These are phyloP conservation scores for Heliamphora exappendiculata DNA, from an alignment of 148 eudicot species.

Conservation along the genomic window DNA sequence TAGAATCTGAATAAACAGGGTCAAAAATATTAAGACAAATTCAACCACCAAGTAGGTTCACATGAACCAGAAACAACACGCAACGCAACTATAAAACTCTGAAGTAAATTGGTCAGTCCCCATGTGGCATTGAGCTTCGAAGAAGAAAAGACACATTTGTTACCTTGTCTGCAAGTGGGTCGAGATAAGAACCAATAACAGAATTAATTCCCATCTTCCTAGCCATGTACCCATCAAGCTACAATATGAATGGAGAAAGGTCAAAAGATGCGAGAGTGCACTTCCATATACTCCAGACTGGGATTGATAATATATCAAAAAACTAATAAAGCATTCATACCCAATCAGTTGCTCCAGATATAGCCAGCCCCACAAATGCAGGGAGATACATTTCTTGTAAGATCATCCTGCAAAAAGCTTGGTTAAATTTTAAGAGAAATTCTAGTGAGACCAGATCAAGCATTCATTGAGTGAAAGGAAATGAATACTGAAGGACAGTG, in stretches of 20 bases:
- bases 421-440: neutral
- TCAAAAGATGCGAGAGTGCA: neutral
- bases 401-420: slow-evolving; percentile 78
- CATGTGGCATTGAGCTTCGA: neutral
- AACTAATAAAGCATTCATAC: slow-evolving; percentile 30
- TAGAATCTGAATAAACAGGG: slow-evolving; percentile 50
- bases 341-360: slow-evolving; percentile 96
- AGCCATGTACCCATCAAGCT: slow-evolving; percentile 94
- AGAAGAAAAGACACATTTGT: neutral
- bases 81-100: neutral
- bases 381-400: slow-evolving; percentile 84
- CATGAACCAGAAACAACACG: neutral
- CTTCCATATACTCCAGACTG: neutral
- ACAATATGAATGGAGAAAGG: slow-evolving; percentile 19
- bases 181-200: slow-evolving; percentile 93
- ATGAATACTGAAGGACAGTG: neutral
- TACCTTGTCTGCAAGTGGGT: slow-evolving; percentile 99
- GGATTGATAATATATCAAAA: neutral
- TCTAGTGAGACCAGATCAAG: neutral
- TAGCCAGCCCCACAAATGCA: slow-evolving; percentile 75
- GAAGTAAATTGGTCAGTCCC: neutral
- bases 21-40: neutral
- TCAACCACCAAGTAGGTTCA: slow-evolving; percentile 3
- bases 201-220: slow-evolving; percentile 94
- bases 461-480: neutral